These are phyloP conservation scores for Elsinoe arachidis DNA, from an alignment of 2,329 filamentous ascomycete genomes.

Conservation along the genomic window DNA sequence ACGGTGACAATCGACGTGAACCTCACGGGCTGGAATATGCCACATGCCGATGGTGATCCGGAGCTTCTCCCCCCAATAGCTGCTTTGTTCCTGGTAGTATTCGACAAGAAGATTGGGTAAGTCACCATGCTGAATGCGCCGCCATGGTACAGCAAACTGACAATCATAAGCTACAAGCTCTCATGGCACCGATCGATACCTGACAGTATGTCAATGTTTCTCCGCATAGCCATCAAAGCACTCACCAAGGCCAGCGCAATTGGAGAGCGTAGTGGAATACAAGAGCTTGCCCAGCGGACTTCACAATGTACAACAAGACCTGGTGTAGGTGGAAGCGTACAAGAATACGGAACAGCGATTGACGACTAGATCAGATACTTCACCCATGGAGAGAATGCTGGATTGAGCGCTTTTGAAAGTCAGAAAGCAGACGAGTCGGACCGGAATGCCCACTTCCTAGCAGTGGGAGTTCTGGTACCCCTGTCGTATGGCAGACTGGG, in stretches of 20 bases:
- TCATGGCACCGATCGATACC: conserved; percentile 71
- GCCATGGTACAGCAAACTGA: not conserved
- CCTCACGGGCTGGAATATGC: conserved; percentile 1
- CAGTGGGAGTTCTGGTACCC: conserved; percentile 81
- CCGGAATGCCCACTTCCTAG: conserved; percentile 85
- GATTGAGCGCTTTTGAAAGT: conserved; percentile 87
- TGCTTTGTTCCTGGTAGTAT: conserved; percentile 29
- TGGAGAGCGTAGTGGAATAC: conserved; percentile 88
- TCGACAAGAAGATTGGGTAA: conserved; percentile 32
- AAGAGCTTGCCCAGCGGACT: conserved; percentile 90
- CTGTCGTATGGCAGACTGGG: conserved; percentile 78
- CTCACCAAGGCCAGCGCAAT: conserved; percentile 35
- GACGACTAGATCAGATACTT: conserved; percentile 61
- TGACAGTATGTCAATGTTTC: conserved; percentile 44
- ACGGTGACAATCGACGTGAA: not conserved
- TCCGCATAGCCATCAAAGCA: not conserved
- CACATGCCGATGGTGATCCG: not conserved
- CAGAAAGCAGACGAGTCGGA: conserved; percentile 67
- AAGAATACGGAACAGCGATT: not conserved
- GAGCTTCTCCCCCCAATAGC: conserved; percentile 22
- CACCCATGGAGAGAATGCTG: conserved; percentile 73
- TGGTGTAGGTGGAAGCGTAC: conserved; percentile 43
- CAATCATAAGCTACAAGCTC: conserved; percentile 57
- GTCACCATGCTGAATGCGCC: conserved; percentile 10
- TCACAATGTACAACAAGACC: conserved; percentile 77